Evolutionary conservation across 768 basidiomycete genomes (phyloP), one percentile per base, ranked within the genome.

Genomic region (Crassisporium funariophilum): DNA sequence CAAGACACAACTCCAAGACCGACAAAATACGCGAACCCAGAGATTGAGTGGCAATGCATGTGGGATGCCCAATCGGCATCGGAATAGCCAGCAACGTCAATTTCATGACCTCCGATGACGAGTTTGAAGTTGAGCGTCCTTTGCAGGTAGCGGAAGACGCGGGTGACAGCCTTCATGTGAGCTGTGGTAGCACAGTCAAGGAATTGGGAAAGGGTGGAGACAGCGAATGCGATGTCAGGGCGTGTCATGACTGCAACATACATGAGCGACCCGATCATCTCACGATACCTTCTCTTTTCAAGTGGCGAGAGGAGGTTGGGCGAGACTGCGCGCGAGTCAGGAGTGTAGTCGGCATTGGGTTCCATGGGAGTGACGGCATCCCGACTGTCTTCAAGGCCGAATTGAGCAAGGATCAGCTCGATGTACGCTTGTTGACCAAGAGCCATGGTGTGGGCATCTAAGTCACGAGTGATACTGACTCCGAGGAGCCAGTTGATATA

Each of bases 171-270:
- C 9, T 58, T 71, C 13, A 40, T 69, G 20, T 66, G 63, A 5
- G 22, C 57, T 54, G 36, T 61, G 62, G 34, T 52, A 43, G 44
- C 22, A 19, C 37, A 51, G 11, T 53, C 53, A 2, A 57, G 25
- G 43, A 51, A 66, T 23, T 61, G 63, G 1, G 58, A 50, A 1
- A 66, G 52, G 4, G 45, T 53, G 1, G 43, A 53, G 4, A 60
- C 46, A 4, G 67, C 46, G 44, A 57, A 69, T 4, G 59, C 38
- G 20, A 67, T 65, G 39, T 70, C 61, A 5, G 69, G 64, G 19
- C 57, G 46, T 2, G 60, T 66, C 7, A 52, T 53, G 5, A 59
- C 46, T 2, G 57, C 45, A 13, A 57, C 36, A 41, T 67, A 71
- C 41, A 67, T 58, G 16, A 71, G 48, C 0, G 56, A 60, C 0